Evolutionary conservation across 306 rosid species (phyloP).

Genomic region (Dalbergia oliveri): DNA sequence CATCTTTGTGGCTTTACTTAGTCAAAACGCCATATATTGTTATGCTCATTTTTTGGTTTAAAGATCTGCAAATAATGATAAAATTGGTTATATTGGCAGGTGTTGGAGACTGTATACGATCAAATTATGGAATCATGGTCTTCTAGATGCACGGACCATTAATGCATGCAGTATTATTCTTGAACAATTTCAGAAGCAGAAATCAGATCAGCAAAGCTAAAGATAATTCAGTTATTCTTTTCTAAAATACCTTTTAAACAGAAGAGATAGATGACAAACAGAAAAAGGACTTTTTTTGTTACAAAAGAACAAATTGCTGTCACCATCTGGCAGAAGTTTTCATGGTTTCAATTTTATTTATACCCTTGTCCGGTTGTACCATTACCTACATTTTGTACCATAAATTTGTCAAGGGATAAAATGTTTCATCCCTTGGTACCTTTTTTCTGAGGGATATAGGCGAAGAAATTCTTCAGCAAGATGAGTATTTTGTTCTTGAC

Average conservation of each 20-base stretch:
- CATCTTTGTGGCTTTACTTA: slow-evolving; percentile 3
- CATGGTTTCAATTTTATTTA: background rate
- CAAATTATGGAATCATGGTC: slow-evolving; percentile 76
- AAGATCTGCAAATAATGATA: slow-evolving; percentile 25
- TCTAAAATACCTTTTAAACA: background rate
- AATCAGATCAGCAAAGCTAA: slow-evolving; percentile 53
- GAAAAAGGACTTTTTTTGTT: slow-evolving; percentile 12
- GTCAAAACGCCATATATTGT: background rate
- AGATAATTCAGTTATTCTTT: slow-evolving; percentile 22
- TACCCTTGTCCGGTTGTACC: slow-evolving; percentile 11
- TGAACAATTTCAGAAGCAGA: slow-evolving; percentile 56
- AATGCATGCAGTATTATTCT: slow-evolving; percentile 60
- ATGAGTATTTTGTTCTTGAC: slow-evolving; percentile 19
- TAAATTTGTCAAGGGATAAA: slow-evolving; percentile 22
- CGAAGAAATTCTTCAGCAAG: slow-evolving; percentile 22
- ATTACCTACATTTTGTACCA: slow-evolving; percentile 11
- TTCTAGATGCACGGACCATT: slow-evolving; percentile 66
- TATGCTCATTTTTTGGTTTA: background rate
- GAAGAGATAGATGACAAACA: slow-evolving; percentile 7
- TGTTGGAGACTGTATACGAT: slow-evolving; percentile 75
- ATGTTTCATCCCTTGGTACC: background rate
- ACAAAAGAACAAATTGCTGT: slow-evolving; percentile 30
- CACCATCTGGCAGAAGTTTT: background rate
- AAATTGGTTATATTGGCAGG: slow-evolving; percentile 59
- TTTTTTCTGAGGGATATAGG: slow-evolving; percentile 36